Base-by-base conservation (phyloP, 352 stramenopile species). In the Phytophthora idaei region DNA sequence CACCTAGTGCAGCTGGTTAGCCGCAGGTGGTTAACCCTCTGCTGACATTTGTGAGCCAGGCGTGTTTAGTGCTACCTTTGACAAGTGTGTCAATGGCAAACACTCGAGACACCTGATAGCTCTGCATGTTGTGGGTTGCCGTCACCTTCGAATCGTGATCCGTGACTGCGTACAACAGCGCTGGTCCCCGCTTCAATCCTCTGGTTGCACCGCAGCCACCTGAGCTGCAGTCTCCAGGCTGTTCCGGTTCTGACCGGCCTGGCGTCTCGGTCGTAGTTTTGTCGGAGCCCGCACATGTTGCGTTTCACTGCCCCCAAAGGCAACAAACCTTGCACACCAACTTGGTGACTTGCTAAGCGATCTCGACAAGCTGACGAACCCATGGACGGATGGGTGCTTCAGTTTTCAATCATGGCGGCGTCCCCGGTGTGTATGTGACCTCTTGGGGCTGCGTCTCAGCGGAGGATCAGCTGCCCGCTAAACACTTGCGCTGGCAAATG, bases 241-340 rank as follows among this genome's bases (percentile, higher is more conserved):
- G 64, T 36, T 72, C 64, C 59, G 59, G 58, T 72, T 72, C 51
- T 72, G 45, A 27, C 25, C 64, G 29, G 25, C 17, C 64, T 63
- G 64, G 29, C 64, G 51, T 58, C 52, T 59, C 37, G 39, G 45
- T 68, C 31, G 64, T 72, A 49, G 58, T 68, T 67, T 64, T 72
- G 64, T 72, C 64, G 64, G 31, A 11, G 11, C 49, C 54, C 27
- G 47, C 58, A 34, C 64, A 72, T 28, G 64, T 72, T 72, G 64
- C 64, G 64, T 72, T 72, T 72, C 64, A 72, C 39, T 5, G 58
- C 37, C 11, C 58, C 37, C 32, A 32, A 37, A 15, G 27, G 36
- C 58, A 52, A 37, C 25, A 41, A 50, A 56, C 52, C 41, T 67
- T 67, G 60, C 60, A 64, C 32, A 28, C 25, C 53, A 57, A 51